Evolutionary conservation across 2,329 filamentous ascomycete genomes (phyloP), one percentile per base, ranked within the genome.

Genomic region (Scorias spongiosa): DNA sequence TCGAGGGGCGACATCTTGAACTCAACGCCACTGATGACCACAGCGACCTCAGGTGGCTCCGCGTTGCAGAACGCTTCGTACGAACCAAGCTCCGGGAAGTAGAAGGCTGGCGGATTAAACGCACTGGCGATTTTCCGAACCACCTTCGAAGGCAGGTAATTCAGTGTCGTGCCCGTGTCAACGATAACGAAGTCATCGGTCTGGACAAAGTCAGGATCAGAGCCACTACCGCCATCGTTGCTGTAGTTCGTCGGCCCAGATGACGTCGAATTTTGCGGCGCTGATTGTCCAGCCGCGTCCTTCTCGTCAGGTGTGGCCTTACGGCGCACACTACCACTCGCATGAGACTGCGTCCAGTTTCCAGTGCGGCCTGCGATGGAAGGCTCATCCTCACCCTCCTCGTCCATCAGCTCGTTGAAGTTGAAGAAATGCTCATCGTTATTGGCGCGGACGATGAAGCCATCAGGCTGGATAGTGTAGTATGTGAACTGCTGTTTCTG

Each of bases 41-140:
- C 55, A 3, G 55, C 57, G 3, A 68, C 46, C 2, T 47, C 39
- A 0, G 66, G 66, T 12, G 60, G 46, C 1, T 44, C 60, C 11
- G 65, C 63, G 42, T 61, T 52, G 46, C 67, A 70, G 26, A 59
- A 49, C 5, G 66, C 62, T 9, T 61, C 26, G 43, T 62, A 69
- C 0, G 54, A 46, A 2, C 57, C 57, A 1, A 53, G 30, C 0
- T 53, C 45, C 1, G 54, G 36, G 28, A 55, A 48, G 30, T 57
- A 64, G 2, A 45, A 49, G 0, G 62, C 65, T 0, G 66, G 60
- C 0, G 67, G 67, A 8, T 49, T 42, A 50, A 69, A 70, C 0
- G 57, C 53, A 1, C 54, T 52, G 47, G 67, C 67, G 47, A 69
- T 55, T 2, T 49, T 49, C 15, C 55, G 43, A 5, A 60, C 60